Conservation (phyloP, 1,139 yeast species). For the Geotrichum histeridarum region DNA sequence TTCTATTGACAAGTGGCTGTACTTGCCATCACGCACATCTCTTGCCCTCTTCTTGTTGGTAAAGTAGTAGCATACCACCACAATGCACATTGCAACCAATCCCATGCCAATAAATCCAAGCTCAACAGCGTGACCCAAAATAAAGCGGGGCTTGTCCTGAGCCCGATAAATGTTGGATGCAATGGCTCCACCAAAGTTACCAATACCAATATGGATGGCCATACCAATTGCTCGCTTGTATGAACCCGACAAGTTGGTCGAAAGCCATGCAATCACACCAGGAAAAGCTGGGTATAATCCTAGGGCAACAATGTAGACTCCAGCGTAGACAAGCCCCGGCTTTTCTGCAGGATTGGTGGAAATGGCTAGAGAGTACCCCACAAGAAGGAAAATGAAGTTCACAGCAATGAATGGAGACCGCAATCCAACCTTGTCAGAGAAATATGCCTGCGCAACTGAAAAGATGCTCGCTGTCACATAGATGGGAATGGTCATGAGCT, state of each 20-base stretch:
- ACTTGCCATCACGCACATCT: constrained; percentile 30
- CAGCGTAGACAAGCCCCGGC: constrained; percentile 33
- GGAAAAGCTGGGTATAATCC: constrained; percentile 41
- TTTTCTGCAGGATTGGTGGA: constrained; percentile 19
- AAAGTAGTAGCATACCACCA: constrained; percentile 25
- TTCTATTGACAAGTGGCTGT: constrained; percentile 28
- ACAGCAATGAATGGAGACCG: constrained; percentile 38
- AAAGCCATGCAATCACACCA: constrained; percentile 39
- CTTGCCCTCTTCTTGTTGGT: constrained; percentile 28
- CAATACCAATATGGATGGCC: constrained; percentile 43
- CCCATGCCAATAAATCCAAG: constrained; percentile 22
- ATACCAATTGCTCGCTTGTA: constrained; percentile 41
- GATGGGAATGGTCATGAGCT: constrained; percentile 37
- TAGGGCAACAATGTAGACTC: constrained; percentile 37
- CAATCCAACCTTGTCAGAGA: constrained; percentile 34
- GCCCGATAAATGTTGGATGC: constrained; percentile 39
- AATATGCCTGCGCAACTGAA: constrained; percentile 35
- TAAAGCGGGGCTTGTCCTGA: constrained; percentile 35
- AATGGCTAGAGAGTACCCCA: constrained; percentile 37
- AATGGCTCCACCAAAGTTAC: constrained; percentile 41
- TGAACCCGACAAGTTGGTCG: constrained; percentile 39
- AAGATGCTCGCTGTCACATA: constrained; percentile 36
- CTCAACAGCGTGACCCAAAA: constrained; percentile 35
- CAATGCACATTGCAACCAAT: constrained; percentile 16
- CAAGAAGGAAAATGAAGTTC: constrained; percentile 30